Base-by-base conservation (phyloP, 352 stramenopile species). In the Globisporangium nagaii region DNA sequence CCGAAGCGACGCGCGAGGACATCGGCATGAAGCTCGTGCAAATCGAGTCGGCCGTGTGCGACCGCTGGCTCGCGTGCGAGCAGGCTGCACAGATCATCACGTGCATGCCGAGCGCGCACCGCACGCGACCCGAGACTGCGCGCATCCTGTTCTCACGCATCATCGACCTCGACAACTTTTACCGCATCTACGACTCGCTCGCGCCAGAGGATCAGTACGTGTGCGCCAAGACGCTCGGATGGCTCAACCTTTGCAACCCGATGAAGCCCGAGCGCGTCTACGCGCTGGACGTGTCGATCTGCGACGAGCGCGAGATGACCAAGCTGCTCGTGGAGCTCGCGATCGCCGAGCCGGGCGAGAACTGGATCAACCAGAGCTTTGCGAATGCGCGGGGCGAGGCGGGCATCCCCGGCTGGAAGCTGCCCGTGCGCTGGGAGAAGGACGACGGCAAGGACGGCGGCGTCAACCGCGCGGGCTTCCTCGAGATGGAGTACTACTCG, bases 311-410 rank as follows among this genome's bases (percentile, higher is more conserved):
- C 10, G 81, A 91, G 57, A 79, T 87, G 65, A 83, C 78, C 40
- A 92, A 91, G 56, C 58, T 92, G 36, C 75, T 91, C 12, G 82
- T 94, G 45, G 68, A 79, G 28, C 62, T 92, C 28, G 81, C 84
- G n/a, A 88, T 90, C 52, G 70, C 70, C 3, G 83, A 93, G 41
- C 83, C 83, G 10, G 81, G 83, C 0, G 83, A 93, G 56, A 93
- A 93, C 57, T 93, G 83, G 83, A 69, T 90, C 57, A 87, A 90
- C 53, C 80, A 93, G 64, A 82, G 66, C 49, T 93, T 90, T 56
- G 65, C 75, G 4, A 39, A 67, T 27, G 58, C 71, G 12, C 39
- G 63, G 12, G 75, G 73, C 2, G 83, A 90, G 48, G 63, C 70
- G 10, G 75, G 74, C 10, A 73, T 93, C 37, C 83, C 83, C 4